Conservation (phyloP, 31 red algal genomes). For the Porphyra umbilicalis region DNA sequence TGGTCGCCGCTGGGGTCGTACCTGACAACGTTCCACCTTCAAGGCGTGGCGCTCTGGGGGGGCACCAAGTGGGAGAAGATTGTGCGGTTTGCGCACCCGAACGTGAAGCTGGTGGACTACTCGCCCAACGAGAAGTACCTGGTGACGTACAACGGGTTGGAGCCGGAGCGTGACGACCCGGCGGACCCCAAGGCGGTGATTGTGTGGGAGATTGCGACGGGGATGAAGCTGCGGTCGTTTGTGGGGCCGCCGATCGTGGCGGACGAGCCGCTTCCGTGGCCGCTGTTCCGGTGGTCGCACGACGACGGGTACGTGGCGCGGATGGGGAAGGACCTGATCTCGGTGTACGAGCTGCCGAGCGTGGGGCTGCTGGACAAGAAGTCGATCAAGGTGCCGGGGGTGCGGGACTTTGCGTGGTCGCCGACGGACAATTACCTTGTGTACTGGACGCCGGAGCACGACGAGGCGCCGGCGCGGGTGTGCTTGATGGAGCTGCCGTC, state of each 20-base stretch:
- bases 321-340: slow-evolving; percentile 73
- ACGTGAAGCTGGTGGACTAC: slow-evolving; percentile 73
- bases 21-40: slow-evolving; percentile 82
- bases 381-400: slow-evolving; percentile 63
- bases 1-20: slow-evolving; percentile 95
- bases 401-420: slow-evolving; percentile 86
- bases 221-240: slow-evolving; percentile 77
- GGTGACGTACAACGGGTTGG: slow-evolving; percentile 83
- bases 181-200: slow-evolving; percentile 69
- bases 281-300: slow-evolving; percentile 86
- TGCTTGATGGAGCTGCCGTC: slow-evolving; percentile 89
- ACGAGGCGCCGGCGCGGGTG: slow-evolving; percentile 87
- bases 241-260: slow-evolving; percentile 60
- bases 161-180: slow-evolving; percentile 85
- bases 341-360: slow-evolving; percentile 74
- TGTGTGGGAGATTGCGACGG: slow-evolving; percentile 95
- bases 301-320: slow-evolving; percentile 85
- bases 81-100: slow-evolving; percentile 87
- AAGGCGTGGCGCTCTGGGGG: slow-evolving; percentile 94
- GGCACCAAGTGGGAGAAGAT: slow-evolving; percentile 68
- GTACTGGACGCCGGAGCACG: slow-evolving; percentile 92
- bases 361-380: slow-evolving; percentile 94
- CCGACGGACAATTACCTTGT: slow-evolving; percentile 82
- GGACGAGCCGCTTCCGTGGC: slow-evolving; percentile 78
- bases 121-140: slow-evolving; percentile 94